Evolutionary conservation across 345 rosid species (phyloP).

Genomic region (Acer saccharum): DNA sequence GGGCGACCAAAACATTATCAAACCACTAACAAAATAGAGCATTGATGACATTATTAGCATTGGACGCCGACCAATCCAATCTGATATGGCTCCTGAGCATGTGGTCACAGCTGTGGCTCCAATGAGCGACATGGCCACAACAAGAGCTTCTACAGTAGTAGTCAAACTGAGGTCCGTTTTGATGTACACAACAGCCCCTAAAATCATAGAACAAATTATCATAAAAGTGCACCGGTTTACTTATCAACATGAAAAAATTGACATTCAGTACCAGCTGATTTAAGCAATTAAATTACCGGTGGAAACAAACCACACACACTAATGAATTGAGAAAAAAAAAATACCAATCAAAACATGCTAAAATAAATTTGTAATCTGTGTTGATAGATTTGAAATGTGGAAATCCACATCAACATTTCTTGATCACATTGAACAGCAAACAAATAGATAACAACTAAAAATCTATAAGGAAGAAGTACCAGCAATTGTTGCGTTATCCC

Average conservation of each 20-base stretch:
- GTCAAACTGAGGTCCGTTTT: conserved; percentile 65
- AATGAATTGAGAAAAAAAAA: background rate
- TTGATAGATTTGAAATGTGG: background rate
- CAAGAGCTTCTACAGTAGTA: conserved; percentile 80
- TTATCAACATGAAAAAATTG: background rate
- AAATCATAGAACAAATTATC: conserved; percentile 18
- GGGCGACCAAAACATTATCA: conserved; percentile 95
- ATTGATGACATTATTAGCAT: conserved; percentile 82
- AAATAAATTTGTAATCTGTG: background rate
- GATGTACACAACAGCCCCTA: conserved; percentile 89
- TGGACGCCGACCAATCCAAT: conserved; percentile 94
- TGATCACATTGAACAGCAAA: conserved; percentile 9
- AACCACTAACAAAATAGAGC: conserved; percentile 79
- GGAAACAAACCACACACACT: background rate
- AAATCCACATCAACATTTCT: background rate
- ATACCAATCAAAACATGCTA: too few relatives aligned
- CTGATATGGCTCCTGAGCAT: conserved; percentile 92
- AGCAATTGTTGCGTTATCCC: conserved; percentile 99
- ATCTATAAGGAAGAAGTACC: conserved; percentile 43
- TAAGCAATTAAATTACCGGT: too few relatives aligned
- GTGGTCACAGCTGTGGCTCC: conserved; percentile 93
- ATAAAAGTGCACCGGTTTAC: conserved; percentile 13
- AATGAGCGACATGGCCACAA: conserved; percentile 93
- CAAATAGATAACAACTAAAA: conserved; percentile 11
- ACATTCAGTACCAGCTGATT: background rate